phyloP scores from a whole-genome alignment of 768 basidiomycete genomes.

The Hericium erinaceus region DNA sequence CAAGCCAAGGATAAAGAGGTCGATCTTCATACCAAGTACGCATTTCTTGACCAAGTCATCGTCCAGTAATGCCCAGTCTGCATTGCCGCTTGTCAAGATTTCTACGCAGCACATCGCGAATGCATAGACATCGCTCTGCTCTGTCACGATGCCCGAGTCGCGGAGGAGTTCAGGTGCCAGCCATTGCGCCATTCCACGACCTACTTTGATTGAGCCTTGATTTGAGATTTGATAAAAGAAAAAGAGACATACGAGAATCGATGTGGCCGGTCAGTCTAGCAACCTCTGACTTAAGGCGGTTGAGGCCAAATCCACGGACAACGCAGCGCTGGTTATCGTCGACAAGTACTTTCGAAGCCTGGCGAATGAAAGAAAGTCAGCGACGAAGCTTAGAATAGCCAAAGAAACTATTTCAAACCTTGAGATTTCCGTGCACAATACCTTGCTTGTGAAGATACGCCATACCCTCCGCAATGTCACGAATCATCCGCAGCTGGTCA shows the following conservation, averaged over 20 bases:
- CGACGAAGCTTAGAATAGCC: not conserved
- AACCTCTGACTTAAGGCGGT: constrained; percentile 51
- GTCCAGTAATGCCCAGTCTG: constrained; percentile 46
- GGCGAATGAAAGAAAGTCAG: not conserved
- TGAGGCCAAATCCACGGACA: constrained; percentile 78
- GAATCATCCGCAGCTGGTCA: constrained; percentile 51
- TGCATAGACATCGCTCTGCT: constrained; percentile 51
- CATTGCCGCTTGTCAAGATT: constrained; percentile 49
- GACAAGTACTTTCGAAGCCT: constrained; percentile 72
- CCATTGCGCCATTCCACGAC: constrained; percentile 52
- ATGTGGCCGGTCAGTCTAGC: too few species aligned
- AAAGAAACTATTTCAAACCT: constrained; percentile 32
- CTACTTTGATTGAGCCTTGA: constrained; percentile 33
- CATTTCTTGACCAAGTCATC: constrained; percentile 42
- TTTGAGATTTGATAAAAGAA: too few species aligned
- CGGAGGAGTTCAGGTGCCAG: constrained; percentile 58
- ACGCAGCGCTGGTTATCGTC: constrained; percentile 58
- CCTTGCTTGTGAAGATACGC: constrained; percentile 61
- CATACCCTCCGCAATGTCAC: constrained; percentile 76
- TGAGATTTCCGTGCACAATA: constrained; percentile 74
- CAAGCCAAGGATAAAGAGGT: not conserved
- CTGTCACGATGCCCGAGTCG: constrained; percentile 39
- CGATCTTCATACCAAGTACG: constrained; percentile 32
- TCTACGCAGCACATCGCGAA: constrained; percentile 60
- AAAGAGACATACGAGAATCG: too few species aligned